A percentile compares a stretch with the other conserved stretches of the same genome.
These are phyloP conservation scores for Aphanomyces astaci DNA, from an alignment of 352 stramenopile species.

Conservation along the genomic window DNA sequence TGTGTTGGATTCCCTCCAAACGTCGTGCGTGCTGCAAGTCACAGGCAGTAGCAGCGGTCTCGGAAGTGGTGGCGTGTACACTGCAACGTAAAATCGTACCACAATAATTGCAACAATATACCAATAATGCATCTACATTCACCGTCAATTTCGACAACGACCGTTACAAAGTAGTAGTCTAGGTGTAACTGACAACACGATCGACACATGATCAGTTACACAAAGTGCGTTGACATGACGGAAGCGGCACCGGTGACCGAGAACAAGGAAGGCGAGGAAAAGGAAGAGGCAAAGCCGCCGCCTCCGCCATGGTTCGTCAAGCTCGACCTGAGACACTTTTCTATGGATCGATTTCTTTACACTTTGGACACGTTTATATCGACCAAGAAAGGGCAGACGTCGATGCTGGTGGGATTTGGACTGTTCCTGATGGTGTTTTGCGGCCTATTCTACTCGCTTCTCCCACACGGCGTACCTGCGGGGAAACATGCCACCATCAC, in stretches of 20 bases:
- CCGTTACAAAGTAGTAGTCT: too few relatives aligned
- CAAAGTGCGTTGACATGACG: too few relatives aligned
- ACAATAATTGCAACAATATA: too few relatives aligned
- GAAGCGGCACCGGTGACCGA: background rate
- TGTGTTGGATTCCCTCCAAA: constrained; percentile 1
- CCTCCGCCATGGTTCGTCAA: background rate
- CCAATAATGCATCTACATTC: too few relatives aligned
- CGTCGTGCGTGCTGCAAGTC: constrained; percentile 3
- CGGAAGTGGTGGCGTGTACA: background rate
- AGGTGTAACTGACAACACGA: too few relatives aligned
- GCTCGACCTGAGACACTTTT: background rate
- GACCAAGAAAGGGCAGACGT: constrained; percentile 44
- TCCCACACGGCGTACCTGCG: constrained; percentile 29
- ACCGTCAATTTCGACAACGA: too few relatives aligned
- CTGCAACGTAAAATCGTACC: background rate
- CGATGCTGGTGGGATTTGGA: constrained; percentile 36
- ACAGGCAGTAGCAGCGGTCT: background rate
- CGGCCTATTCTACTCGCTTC: constrained; percentile 32
- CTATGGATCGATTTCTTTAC: constrained; percentile 37
- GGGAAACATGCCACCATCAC: background rate
- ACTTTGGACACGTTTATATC: constrained; percentile 58
- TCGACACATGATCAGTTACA: background rate
- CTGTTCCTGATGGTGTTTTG: constrained; percentile 38
- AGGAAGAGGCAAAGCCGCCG: background rate
- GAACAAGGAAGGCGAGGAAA: background rate